A percentile compares a stretch with the other conserved stretches of the same genome.
phyloP scores from a whole-genome alignment of 2,329 filamentous ascomycete species.

The Didymella segeticola region DNA sequence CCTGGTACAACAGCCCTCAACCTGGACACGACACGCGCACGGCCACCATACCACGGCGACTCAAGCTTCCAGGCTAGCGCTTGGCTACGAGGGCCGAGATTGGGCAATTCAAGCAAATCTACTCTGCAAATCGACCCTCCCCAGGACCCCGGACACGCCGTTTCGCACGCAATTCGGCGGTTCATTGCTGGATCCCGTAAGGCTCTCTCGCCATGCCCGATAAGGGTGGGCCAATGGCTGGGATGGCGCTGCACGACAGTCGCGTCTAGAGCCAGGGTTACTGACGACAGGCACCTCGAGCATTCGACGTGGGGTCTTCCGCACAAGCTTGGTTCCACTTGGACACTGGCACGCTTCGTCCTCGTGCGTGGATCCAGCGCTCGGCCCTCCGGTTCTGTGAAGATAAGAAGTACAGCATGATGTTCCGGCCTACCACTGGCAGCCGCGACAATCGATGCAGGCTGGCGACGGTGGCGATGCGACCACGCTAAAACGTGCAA shows the following conservation, averaged over 20 bases:
- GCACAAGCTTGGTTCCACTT: conserved; percentile 7
- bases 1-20: too few relatives aligned
- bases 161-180: conserved; percentile 22
- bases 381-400: background rate
- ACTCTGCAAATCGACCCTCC: too few relatives aligned
- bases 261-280: conserved; percentile 17
- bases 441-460: conserved; percentile 7
- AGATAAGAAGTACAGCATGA: background rate
- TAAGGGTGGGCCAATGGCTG: conserved; percentile 28
- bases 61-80: conserved; percentile 25
- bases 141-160: conserved; percentile 20
- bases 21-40: conserved; percentile 23
- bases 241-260: conserved; percentile 19
- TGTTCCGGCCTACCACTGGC: background rate
- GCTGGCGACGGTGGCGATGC: conserved; percentile 1
- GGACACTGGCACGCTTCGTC: background rate
- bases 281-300: conserved; percentile 22
- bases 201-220: conserved; percentile 24
- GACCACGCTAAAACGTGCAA: conserved; percentile 14
- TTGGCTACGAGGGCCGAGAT: conserved; percentile 28
- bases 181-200: conserved; percentile 23
- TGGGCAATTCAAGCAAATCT: conserved; percentile 24
- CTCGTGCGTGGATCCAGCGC: background rate
- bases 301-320: conserved; percentile 28
- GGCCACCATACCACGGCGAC: conserved; percentile 16